Conservation (phyloP, 768 basidiomycete genomes). For the Mycena vitilis region DNA sequence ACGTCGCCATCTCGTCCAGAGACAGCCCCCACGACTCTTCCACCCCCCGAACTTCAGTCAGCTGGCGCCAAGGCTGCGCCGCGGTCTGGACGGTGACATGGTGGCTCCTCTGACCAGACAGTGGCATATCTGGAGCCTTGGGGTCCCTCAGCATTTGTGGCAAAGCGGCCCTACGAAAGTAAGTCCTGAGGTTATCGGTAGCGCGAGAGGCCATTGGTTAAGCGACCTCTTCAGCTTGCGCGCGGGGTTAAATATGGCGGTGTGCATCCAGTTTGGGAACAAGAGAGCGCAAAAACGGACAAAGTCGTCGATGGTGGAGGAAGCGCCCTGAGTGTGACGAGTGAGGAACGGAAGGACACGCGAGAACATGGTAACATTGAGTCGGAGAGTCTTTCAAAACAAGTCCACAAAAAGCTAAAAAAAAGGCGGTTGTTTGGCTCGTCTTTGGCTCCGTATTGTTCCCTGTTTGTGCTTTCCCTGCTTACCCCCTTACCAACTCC, state of each 20-base stretch:
- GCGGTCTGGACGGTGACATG: conserved; percentile 9
- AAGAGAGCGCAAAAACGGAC: background rate
- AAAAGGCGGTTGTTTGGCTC: too few species aligned
- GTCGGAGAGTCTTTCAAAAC: too few species aligned
- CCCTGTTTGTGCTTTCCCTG: too few species aligned
- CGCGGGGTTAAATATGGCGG: background rate
- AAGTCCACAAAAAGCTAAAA: too few species aligned
- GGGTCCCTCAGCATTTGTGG: conserved; percentile 18
- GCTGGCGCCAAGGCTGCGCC: conserved; percentile 23
- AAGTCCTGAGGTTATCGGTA: conserved; percentile 19
- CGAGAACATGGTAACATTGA: too few species aligned
- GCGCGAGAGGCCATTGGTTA: conserved; percentile 17
- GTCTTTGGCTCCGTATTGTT: too few species aligned
- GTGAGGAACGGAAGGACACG: too few species aligned
- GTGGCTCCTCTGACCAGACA: conserved; percentile 12
- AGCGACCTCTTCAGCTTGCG: too few species aligned
- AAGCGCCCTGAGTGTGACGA: too few species aligned
- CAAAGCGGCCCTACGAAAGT: conserved; percentile 17
- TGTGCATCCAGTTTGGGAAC: background rate
- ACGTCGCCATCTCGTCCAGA: conserved; percentile 5
- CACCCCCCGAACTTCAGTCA: background rate
- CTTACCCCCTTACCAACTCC: too few species aligned
- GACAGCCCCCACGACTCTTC: background rate
- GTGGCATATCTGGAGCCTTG: conserved; percentile 14
- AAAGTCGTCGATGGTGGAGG: background rate